Conservation (phyloP, 352 stramenopile species). For the Pythium guiyangense region DNA sequence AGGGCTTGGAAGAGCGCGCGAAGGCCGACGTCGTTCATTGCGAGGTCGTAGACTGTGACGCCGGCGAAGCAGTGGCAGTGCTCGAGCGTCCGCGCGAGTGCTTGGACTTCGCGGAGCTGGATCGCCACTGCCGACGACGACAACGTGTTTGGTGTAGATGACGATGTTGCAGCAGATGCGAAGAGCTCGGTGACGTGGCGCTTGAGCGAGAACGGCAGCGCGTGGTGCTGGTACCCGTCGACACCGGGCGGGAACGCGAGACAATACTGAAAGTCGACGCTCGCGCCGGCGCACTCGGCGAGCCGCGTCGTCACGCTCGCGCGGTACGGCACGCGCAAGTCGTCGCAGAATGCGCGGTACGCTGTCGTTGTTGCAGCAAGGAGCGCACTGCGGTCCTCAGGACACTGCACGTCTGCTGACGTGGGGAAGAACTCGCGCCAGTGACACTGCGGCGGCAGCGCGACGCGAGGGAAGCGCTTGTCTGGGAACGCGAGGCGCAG, state of each 20-base stretch:
- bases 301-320: conserved; percentile 40
- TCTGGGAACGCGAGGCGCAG: conserved; percentile 43
- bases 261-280: conserved; percentile 66
- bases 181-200: not conserved
- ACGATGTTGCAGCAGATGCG: not conserved
- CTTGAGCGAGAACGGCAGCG: conserved; percentile 1
- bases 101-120: conserved; percentile 41
- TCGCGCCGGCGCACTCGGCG: conserved; percentile 40
- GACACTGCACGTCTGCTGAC: not conserved
- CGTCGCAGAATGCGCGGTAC: conserved; percentile 62
- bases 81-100: conserved; percentile 36
- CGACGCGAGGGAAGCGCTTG: conserved; percentile 25
- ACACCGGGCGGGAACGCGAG: conserved; percentile 30
- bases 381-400: not conserved
- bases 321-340: conserved; percentile 40
- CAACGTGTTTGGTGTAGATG: not conserved
- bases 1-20: conserved; percentile 48
- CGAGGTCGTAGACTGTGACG: conserved; percentile 45
- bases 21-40: conserved; percentile 35
- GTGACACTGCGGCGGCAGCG: conserved; percentile 30
- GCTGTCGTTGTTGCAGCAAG: conserved; percentile 39
- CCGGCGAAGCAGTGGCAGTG: conserved; percentile 36
- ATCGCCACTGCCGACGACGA: conserved; percentile 6
- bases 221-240: conserved; percentile 23
- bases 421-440: conserved; percentile 52